These are phyloP conservation scores for Oenanthe javanica DNA, from an alignment of 140 eudicot species.

Conservation along the genomic window DNA sequence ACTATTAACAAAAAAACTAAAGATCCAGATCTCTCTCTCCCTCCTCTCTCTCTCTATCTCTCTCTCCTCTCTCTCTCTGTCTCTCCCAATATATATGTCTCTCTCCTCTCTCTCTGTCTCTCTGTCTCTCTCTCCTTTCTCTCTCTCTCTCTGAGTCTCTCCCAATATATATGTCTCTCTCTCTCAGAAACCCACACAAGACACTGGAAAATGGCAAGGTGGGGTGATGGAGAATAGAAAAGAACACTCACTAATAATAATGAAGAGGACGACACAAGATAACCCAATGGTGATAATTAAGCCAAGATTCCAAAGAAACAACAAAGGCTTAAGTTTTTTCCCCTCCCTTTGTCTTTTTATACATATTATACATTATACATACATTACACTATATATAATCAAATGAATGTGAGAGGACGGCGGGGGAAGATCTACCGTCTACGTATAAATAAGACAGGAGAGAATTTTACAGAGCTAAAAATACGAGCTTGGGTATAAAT, in stretches of 20 bases:
- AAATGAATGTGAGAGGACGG: slow-evolving; percentile 5
- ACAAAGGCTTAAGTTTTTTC: neutral
- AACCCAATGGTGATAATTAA: neutral
- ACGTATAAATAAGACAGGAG: neutral
- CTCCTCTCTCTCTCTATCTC: no score
- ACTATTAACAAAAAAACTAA: neutral
- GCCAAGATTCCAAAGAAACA: neutral
- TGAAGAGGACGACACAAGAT: neutral
- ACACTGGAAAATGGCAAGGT: neutral
- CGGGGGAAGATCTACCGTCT: neutral
- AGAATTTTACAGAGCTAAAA: neutral
- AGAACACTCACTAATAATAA: neutral
- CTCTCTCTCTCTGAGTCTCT: neutral
- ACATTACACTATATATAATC: neutral
- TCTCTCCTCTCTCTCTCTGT: neutral
- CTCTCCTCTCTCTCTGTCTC: neutral
- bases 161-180: no score
- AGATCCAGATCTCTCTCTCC: slow-evolving; percentile 15
- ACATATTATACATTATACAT: neutral
- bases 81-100: neutral
- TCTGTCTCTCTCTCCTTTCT: neutral
- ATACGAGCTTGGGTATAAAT: no score
- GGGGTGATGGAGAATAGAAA: neutral
- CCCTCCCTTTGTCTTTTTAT: neutral
- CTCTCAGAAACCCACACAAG: neutral